A percentile compares a stretch with the other conserved stretches of the same genome.
Conservation (phyloP, 345 rosid species). For the Stellera chamaejasme region DNA sequence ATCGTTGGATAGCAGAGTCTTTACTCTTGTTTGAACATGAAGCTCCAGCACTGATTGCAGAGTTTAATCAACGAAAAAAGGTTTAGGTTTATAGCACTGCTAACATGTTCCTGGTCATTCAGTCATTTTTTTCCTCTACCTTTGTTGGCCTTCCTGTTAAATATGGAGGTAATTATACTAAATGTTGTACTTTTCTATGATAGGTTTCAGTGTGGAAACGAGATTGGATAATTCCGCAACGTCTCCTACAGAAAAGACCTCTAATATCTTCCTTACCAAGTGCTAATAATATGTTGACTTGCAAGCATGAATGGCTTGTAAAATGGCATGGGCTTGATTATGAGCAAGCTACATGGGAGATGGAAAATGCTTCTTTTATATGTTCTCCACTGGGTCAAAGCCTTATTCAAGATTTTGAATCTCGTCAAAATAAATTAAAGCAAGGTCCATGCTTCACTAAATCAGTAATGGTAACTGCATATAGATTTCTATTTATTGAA, state of each 20-base stretch:
- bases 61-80: conserved; percentile 32
- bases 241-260: conserved; percentile 30
- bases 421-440: conserved; percentile 23
- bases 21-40: conserved; percentile 20
- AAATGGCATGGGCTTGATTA: conserved; percentile 55
- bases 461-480: not conserved
- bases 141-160: too few species aligned
- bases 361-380: conserved; percentile 32
- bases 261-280: conserved; percentile 15
- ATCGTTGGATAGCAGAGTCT: conserved; percentile 41
- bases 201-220: conserved; percentile 33
- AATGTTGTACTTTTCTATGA: conserved; percentile 4
- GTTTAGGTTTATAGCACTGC: conserved; percentile 11
- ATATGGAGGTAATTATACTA: not conserved
- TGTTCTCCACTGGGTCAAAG: conserved; percentile 22
- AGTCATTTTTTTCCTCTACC: not conserved
- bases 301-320: conserved; percentile 50
- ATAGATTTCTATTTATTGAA: too few species aligned
- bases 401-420: conserved; percentile 36
- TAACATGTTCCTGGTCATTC: not conserved
- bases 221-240: conserved; percentile 48
- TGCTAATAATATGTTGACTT: conserved; percentile 9
- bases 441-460: conserved; percentile 6
- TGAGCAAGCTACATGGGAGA: conserved; percentile 53
- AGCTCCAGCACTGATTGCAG: conserved; percentile 31